phyloP scores from a whole-genome alignment of 805 yeast genomes.

The Candida qinlingensis region DNA sequence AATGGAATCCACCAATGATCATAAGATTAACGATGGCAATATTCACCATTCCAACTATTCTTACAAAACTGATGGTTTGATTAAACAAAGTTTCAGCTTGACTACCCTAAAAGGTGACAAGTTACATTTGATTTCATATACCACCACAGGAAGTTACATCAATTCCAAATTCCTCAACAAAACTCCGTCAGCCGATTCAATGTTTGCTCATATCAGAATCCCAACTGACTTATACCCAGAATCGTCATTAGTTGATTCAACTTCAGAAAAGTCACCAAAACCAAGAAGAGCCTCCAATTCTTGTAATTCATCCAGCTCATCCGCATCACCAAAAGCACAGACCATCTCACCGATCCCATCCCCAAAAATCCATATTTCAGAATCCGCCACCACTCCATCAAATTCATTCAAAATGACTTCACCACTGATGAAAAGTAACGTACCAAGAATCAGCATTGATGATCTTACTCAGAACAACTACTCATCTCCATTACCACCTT shows the following conservation, averaged over 20 bases:
- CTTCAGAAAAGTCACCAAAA: slow-evolving; percentile 2
- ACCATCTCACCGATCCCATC: slow-evolving; percentile 3
- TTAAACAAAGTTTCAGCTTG: slow-evolving; percentile 61
- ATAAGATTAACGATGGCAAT: neutral
- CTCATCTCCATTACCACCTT: neutral
- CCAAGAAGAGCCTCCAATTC: neutral
- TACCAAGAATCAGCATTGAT: neutral
- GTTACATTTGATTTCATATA: slow-evolving; percentile 58
- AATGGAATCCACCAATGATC: slow-evolving; percentile 33
- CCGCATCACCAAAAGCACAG: slow-evolving; percentile 3
- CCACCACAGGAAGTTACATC: slow-evolving; percentile 26
- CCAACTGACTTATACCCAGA: slow-evolving; percentile 33
- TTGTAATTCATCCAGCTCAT: neutral
- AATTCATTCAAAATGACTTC: neutral
- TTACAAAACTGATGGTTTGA: slow-evolving; percentile 47
- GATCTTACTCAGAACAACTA: neutral
- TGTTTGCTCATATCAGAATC: slow-evolving; percentile 23
- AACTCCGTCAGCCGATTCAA: slow-evolving; percentile 43
- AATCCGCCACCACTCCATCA: neutral
- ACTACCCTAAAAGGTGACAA: slow-evolving; percentile 47
- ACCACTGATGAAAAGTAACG: neutral
- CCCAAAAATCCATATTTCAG: neutral
- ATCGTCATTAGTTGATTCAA: neutral
- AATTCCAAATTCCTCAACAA: slow-evolving; percentile 24
- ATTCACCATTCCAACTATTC: slow-evolving; percentile 20